These are phyloP conservation scores for Brettanomyces anomalus DNA, from an alignment of 805 yeast species.

Conservation along the genomic window DNA sequence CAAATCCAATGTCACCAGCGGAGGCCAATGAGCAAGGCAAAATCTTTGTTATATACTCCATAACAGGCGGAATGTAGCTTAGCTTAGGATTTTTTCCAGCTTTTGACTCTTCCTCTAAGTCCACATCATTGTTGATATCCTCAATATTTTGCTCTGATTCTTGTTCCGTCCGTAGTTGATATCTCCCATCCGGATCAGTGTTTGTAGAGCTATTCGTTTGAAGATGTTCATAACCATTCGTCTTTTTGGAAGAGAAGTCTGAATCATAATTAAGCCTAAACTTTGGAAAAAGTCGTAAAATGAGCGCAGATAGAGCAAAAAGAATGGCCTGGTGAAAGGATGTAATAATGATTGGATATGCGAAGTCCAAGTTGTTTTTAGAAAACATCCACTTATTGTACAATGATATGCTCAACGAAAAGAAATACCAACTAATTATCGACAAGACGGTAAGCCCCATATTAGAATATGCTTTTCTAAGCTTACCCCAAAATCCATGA, in stretches of 20 bases:
- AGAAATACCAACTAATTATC: constrained; percentile 49
- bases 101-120: neutral
- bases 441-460: constrained; percentile 19
- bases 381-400: constrained; percentile 99
- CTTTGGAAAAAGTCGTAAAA: constrained; percentile 37
- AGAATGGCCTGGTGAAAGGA: constrained; percentile 75
- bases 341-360: constrained; percentile 79
- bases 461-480: constrained; percentile 17
- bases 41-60: constrained; percentile 43
- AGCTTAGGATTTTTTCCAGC: neutral
- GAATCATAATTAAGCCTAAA: constrained; percentile 32
- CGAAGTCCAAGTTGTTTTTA: constrained; percentile 56
- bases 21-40: constrained; percentile 82
- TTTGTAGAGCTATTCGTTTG: too few species aligned
- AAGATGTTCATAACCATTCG: too few species aligned
- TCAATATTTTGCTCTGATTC: neutral
- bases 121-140: constrained; percentile 4
- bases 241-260: too few species aligned
- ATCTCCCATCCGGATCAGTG: too few species aligned
- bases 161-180: neutral
- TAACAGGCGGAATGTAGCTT: constrained; percentile 22
- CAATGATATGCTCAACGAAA: constrained; percentile 59
- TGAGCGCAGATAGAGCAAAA: constrained; percentile 39
- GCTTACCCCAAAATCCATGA: neutral
- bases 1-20: constrained; percentile 90